Evolutionary conservation across 2,329 filamentous ascomycete species (phyloP).

Genomic region (Colletotrichum graminicola): DNA sequence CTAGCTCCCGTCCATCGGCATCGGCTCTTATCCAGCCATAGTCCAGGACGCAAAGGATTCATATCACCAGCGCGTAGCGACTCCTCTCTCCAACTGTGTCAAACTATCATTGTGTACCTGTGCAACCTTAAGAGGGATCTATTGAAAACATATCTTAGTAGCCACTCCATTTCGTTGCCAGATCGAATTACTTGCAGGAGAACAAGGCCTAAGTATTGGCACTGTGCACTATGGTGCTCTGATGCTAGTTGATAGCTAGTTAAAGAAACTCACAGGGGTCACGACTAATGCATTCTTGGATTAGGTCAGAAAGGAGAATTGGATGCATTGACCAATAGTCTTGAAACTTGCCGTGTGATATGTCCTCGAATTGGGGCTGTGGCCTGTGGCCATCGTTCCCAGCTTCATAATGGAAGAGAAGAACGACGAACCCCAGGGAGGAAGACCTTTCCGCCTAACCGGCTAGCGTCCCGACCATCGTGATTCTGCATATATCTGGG

Average conservation of each 20-base stretch:
- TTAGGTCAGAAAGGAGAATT: background rate
- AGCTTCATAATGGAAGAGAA: background rate
- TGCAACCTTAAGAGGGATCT: too few relatives aligned
- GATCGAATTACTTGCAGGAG: too few relatives aligned
- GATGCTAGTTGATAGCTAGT: background rate
- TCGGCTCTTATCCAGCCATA: background rate
- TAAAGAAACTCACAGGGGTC: background rate
- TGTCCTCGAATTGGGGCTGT: background rate
- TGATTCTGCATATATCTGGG: background rate
- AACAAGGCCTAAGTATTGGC: background rate
- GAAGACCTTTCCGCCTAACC: background rate
- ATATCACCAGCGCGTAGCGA: background rate
- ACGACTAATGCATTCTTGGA: background rate
- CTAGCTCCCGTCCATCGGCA: background rate
- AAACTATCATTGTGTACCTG: too few relatives aligned
- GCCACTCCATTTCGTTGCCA: too few relatives aligned
- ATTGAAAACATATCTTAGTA: too few relatives aligned
- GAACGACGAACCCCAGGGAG: background rate
- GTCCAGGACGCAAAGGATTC: too few relatives aligned
- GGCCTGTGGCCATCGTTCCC: background rate
- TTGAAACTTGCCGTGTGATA: background rate
- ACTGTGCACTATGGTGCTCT: background rate
- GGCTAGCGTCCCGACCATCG: background rate
- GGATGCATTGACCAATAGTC: background rate
- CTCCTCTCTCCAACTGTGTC: too few relatives aligned